phyloP scores from a whole-genome alignment of 2,329 filamentous ascomycete species.

The Cladobotryum mycophilum region DNA sequence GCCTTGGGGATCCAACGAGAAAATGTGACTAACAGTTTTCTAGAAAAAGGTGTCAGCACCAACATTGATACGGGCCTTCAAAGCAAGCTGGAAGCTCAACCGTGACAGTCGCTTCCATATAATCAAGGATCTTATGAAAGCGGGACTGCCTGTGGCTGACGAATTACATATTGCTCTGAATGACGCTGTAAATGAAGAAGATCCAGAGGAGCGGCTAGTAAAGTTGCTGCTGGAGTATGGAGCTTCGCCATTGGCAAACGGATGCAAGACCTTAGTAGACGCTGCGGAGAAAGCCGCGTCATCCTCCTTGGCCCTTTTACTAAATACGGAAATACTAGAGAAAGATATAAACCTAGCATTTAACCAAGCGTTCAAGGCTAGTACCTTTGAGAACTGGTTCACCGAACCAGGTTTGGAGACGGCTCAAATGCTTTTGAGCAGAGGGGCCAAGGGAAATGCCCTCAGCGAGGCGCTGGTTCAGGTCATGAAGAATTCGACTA shows the following conservation, averaged over 20 bases:
- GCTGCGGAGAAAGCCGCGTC: conserved; percentile 35
- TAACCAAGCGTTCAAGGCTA: conserved; percentile 36
- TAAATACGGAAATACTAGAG: conserved; percentile 34
- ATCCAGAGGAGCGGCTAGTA: conserved; percentile 41
- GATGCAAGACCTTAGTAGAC: conserved; percentile 47
- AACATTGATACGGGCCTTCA: conserved; percentile 45
- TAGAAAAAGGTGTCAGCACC: conserved; percentile 41
- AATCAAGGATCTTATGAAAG: conserved; percentile 44
- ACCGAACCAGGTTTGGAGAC: conserved; percentile 40
- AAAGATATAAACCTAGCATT: conserved; percentile 42
- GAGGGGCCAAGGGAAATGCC: conserved; percentile 41
- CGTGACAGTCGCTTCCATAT: conserved; percentile 43
- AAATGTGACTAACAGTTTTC: conserved; percentile 1
- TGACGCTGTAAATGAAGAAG: conserved; percentile 47
- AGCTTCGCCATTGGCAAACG: conserved; percentile 46
- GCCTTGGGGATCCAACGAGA: too few relatives aligned
- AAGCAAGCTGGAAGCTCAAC: conserved; percentile 46
- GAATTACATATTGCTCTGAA: conserved; percentile 45
- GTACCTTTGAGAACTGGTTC: conserved; percentile 39
- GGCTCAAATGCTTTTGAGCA: conserved; percentile 41
- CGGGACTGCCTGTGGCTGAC: conserved; percentile 42
- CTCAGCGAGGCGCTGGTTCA: conserved; percentile 40
- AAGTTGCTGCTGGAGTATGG: conserved; percentile 43
- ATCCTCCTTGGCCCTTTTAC: conserved; percentile 35
- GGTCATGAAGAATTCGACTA: conserved; percentile 38